phyloP scores from a whole-genome alignment of 2,329 filamentous ascomycete species.

The Pseudogymnoascus sp. region DNA sequence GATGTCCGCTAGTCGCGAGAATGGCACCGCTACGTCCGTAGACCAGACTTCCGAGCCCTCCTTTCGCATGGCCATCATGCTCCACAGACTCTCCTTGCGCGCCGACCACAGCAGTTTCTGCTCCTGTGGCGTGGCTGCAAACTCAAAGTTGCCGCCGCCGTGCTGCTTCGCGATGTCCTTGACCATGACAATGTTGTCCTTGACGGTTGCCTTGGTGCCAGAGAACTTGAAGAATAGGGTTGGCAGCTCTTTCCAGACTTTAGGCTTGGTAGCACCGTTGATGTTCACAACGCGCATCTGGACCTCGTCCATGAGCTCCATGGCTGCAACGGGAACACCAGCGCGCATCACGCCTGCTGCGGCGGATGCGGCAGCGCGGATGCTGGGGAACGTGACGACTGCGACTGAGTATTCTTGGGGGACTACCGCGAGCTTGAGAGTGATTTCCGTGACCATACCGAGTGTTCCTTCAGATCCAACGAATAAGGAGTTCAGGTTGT shows the following conservation, averaged over 20 bases:
- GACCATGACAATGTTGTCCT: conserved; percentile 67
- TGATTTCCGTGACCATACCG: conserved; percentile 75
- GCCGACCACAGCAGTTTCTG: conserved; percentile 73
- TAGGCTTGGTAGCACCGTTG: conserved; percentile 59
- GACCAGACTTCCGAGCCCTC: conserved; percentile 70
- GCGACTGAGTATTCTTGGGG: conserved; percentile 72
- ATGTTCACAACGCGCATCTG: conserved; percentile 80
- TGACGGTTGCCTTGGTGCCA: conserved; percentile 69
- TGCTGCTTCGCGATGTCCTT: conserved; percentile 59
- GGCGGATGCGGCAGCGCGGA: conserved; percentile 67
- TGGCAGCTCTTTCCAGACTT: conserved; percentile 66
- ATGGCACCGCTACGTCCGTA: conserved; percentile 77
- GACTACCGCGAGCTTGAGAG: conserved; percentile 69
- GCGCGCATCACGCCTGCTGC: conserved; percentile 70
- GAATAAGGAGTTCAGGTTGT: conserved; percentile 75
- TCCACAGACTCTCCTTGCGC: conserved; percentile 78
- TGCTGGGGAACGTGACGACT: conserved; percentile 71
- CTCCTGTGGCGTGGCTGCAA: conserved; percentile 64
- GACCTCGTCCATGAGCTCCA: conserved; percentile 85
- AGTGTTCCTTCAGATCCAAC: conserved; percentile 77
- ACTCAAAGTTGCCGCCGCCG: conserved; percentile 63
- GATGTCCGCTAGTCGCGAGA: conserved; percentile 66
- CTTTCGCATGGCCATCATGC: conserved; percentile 64
- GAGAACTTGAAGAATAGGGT: conserved; percentile 84
- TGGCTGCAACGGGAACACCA: conserved; percentile 33